phyloP scores from a whole-genome alignment of 2,329 filamentous ascomycete genomes.

The Dactylellina haptotyla region DNA sequence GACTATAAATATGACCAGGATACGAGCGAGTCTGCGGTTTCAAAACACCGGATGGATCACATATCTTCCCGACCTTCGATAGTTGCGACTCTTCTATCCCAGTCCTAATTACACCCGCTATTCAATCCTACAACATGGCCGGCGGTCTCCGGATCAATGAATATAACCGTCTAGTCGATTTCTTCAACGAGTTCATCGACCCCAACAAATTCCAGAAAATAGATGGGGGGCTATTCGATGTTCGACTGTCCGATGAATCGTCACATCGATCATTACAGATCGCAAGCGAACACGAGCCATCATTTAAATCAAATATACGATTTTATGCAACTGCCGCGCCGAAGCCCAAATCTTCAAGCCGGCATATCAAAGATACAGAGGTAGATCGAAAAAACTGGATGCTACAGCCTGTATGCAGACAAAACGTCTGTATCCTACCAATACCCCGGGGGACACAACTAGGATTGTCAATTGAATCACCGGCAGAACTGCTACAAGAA shows the following conservation, averaged over 20 bases:
- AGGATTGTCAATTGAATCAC: background rate
- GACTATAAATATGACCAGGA: background rate
- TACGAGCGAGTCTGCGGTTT: constrained; percentile 8
- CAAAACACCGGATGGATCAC: background rate
- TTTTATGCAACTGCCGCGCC: background rate
- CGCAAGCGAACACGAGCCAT: background rate
- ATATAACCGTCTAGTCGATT: constrained; percentile 4
- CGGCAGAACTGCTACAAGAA: too few relatives aligned
- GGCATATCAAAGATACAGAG: background rate
- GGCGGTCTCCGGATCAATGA: constrained; percentile 6
- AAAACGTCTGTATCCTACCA: background rate
- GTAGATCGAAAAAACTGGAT: background rate
- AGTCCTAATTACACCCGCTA: background rate
- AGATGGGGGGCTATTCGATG: background rate
- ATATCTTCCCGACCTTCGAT: background rate
- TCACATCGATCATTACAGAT: background rate
- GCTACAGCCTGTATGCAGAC: background rate
- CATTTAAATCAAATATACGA: background rate
- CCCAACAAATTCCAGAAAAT: background rate
- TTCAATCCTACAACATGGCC: background rate
- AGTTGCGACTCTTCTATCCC: background rate
- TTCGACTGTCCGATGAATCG: too few relatives aligned
- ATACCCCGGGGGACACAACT: background rate
- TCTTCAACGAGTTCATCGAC: constrained; percentile 14
- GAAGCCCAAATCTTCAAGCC: too few relatives aligned